Conservation (phyloP, 2,329 filamentous ascomycete genomes). For the Blastomyces parvus region DNA sequence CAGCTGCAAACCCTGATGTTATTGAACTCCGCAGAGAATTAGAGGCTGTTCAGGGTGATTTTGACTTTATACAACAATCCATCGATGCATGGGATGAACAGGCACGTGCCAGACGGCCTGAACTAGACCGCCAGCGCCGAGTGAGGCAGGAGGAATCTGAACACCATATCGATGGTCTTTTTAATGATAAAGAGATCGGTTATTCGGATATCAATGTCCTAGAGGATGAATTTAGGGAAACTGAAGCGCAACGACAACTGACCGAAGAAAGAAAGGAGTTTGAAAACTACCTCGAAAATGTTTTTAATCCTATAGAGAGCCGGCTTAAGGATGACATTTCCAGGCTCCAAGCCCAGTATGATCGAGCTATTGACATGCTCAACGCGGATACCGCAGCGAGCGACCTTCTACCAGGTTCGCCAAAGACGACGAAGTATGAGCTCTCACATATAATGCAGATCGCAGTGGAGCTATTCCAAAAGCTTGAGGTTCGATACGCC, state of each 20-base stretch:
- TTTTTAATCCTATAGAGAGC: slow-evolving; percentile 44
- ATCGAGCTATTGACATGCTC: slow-evolving; percentile 35
- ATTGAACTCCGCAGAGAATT: slow-evolving; percentile 26
- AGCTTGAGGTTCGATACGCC: slow-evolving; percentile 42
- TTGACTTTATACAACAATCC: slow-evolving; percentile 35
- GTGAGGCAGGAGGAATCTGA: slow-evolving; percentile 45
- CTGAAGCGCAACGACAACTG: slow-evolving; percentile 43
- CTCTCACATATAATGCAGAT: slow-evolving; percentile 37
- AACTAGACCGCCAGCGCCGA: slow-evolving; percentile 41
- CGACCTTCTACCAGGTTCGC: slow-evolving; percentile 13
- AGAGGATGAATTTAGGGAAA: slow-evolving; percentile 47
- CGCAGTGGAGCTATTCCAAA: slow-evolving; percentile 39
- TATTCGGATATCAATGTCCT: slow-evolving; percentile 48
- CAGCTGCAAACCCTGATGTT: slow-evolving; percentile 28
- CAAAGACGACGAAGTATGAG: slow-evolving; percentile 22
- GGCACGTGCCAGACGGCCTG: slow-evolving; percentile 35
- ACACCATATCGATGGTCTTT: slow-evolving; percentile 44
- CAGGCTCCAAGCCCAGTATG: slow-evolving; percentile 39
- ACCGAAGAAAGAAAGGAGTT: slow-evolving; percentile 46
- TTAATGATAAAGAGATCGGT: slow-evolving; percentile 48
- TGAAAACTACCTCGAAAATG: slow-evolving; percentile 40
- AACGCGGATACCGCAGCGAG: slow-evolving; percentile 31
- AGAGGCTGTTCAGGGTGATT: slow-evolving; percentile 32
- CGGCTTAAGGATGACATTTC: slow-evolving; percentile 43
- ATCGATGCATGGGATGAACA: slow-evolving; percentile 40